phyloP scores from a whole-genome alignment of 805 yeast genomes.

The Ogataea dorogensis region DNA sequence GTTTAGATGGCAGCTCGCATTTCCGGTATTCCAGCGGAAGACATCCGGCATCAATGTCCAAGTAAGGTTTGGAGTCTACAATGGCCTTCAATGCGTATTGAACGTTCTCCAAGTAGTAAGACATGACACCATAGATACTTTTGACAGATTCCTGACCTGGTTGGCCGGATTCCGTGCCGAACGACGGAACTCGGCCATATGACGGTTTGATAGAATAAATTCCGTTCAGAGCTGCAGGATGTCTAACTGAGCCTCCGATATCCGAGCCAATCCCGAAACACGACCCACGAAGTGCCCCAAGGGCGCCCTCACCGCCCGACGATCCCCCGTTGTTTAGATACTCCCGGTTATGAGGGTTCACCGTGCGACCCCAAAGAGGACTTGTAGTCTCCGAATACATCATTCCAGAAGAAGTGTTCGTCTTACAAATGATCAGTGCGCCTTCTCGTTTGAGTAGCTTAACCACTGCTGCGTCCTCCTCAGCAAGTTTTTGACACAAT shows the following conservation, averaged over 20 bases:
- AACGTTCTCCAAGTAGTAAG: slow-evolving; percentile 48
- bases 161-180: slow-evolving; percentile 38
- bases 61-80: slow-evolving; percentile 44
- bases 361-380: slow-evolving; percentile 49
- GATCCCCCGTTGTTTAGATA: slow-evolving; percentile 60
- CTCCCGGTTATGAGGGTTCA: slow-evolving; percentile 47
- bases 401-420: slow-evolving; percentile 57
- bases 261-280: slow-evolving; percentile 56
- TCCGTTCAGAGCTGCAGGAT: slow-evolving; percentile 60
- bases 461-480: slow-evolving; percentile 40
- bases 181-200: slow-evolving; percentile 31
- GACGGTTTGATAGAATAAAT: slow-evolving; percentile 56
- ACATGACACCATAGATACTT: slow-evolving; percentile 58
- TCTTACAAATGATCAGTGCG: slow-evolving; percentile 54
- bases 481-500: slow-evolving; percentile 32
- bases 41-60: slow-evolving; percentile 16
- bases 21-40: slow-evolving; percentile 9
- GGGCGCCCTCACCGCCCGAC: slow-evolving; percentile 65
- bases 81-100: slow-evolving; percentile 44
- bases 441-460: slow-evolving; percentile 43
- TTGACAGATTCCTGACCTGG: slow-evolving; percentile 54
- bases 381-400: slow-evolving; percentile 59
- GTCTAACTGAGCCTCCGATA: slow-evolving; percentile 43
- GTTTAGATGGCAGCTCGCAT: slow-evolving; percentile 22
- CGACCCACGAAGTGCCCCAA: slow-evolving; percentile 55